Conservation (phyloP, 345 rosid genomes). For the Lumnitzera racemosa region DNA sequence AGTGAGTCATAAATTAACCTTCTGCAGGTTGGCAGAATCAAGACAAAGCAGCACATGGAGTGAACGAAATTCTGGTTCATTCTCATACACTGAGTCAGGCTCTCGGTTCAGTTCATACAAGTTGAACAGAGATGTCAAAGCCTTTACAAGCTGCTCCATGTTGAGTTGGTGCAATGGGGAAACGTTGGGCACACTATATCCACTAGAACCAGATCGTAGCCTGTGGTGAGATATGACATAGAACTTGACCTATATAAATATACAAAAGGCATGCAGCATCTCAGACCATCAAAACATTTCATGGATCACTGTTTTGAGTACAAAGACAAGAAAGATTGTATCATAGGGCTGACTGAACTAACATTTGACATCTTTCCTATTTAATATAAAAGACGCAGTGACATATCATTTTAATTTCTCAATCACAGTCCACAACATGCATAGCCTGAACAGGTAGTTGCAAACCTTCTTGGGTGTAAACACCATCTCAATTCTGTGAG, state of each 20-base stretch:
- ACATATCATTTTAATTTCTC: no score
- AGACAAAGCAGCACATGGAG: slow-evolving; percentile 81
- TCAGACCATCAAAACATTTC: no score
- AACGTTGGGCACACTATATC: slow-evolving; percentile 28
- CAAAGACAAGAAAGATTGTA: not conserved
- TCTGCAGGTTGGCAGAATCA: slow-evolving; percentile 40
- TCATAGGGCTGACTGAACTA: no score
- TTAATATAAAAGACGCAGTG: no score
- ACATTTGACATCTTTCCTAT: no score
- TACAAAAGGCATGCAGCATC: not conserved
- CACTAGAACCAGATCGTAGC: slow-evolving; percentile 36
- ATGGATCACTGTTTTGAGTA: no score
- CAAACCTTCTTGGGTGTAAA: no score
- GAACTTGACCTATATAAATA: slow-evolving; percentile 57
- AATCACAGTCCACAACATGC: no score
- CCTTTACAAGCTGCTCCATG: slow-evolving; percentile 84
- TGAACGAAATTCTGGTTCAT: slow-evolving; percentile 74
- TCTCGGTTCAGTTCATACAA: slow-evolving; percentile 62
- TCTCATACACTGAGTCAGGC: slow-evolving; percentile 24
- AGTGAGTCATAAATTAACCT: slow-evolving; percentile 30
- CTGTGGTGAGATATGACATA: slow-evolving; percentile 71
- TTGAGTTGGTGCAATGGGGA: slow-evolving; percentile 68
- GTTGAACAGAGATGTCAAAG: slow-evolving; percentile 60
- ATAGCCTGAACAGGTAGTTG: no score
- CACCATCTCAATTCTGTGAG: no score